Evolutionary conservation across 331 rosid species (phyloP), one percentile per base, ranked within the genome.

Genomic region (Saraca asoca): DNA sequence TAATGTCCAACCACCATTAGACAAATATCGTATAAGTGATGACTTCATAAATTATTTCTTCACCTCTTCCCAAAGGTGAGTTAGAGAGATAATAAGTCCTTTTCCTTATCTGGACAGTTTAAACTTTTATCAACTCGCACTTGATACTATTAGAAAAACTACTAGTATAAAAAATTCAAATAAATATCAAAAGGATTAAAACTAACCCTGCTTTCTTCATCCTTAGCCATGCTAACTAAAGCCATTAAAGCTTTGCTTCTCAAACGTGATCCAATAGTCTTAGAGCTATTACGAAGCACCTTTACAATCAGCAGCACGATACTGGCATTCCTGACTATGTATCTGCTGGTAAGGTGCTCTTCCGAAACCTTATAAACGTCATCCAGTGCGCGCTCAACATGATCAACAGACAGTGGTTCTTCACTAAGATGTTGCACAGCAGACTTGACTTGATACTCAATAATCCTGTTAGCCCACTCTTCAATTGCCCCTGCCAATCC

Each of bases 161-260:
- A 5, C 44, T 29, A 37, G 68, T 14, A 7, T 13, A 11, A 12
- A 37, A 62, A 55, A 13, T 12, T 12, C 41, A 19, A 43, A 14
- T 29, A 60, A 14, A 48, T 61, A 45, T 51, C 13, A 11, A 44
- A 61, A 0, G 12, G 15, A 20, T 5, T n/a, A 70, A 34, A 75
- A 60, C 76, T 60, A 55, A 80, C 91, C 88, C 75, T 80, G 91
- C 85, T 80, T 75, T 83, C 88, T 76, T 83, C 91, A 61, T 86
- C 88, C 60, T 68, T 76, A 19, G 78, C 76, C 81, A 86, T 70
- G 71, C 84, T 70, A 68, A 76, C 59, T 62, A 86, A 68, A 59
- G 78, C 66, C 79, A 68, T 45, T 12, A 86, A 78, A 66, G 83
- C 73, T 75, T 80, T 83, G 66, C 79, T 78, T 29, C 88, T 81